These are phyloP conservation scores for Oxytropis ochrocephala DNA, from an alignment of 306 rosid species.

Conservation along the genomic window DNA sequence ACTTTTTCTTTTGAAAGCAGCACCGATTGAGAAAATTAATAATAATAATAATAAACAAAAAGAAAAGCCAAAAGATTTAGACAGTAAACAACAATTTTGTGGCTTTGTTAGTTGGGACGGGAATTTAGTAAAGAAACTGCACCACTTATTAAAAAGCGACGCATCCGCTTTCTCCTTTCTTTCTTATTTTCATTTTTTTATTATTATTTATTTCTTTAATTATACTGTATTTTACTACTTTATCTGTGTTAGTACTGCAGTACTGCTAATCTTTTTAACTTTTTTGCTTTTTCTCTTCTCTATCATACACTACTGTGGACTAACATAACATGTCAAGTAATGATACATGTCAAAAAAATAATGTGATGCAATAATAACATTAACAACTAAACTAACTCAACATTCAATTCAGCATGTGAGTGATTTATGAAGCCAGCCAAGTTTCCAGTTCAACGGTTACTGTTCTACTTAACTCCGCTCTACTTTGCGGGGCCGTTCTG, in stretches of 20 bases:
- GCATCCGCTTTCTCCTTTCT: not conserved
- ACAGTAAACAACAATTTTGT: constrained; percentile 14
- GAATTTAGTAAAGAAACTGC: constrained; percentile 40
- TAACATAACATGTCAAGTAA: constrained; percentile 16
- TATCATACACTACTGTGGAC: not conserved
- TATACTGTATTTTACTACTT: not conserved
- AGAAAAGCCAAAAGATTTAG: not conserved
- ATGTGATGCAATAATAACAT: not conserved
- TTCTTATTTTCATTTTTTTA: not conserved
- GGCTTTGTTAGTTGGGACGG: constrained; percentile 28
- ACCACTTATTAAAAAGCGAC: constrained; percentile 33
- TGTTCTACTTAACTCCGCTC: not conserved
- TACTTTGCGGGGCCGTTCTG: too few relatives aligned
- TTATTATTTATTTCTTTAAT: not conserved
- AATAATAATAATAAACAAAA: not conserved
- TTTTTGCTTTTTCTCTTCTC: not conserved
- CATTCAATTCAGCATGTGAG: constrained; percentile 17
- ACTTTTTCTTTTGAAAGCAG: not conserved
- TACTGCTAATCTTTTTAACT: not conserved
- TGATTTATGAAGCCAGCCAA: constrained; percentile 9
- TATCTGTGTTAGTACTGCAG: too few relatives aligned
- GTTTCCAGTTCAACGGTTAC: constrained; percentile 2
- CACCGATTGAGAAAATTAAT: not conserved
- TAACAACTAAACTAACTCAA: not conserved
- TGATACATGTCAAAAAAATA: not conserved